phyloP scores from a whole-genome alignment of 148 eudicot genomes.

The Rhododendron vialii region DNA sequence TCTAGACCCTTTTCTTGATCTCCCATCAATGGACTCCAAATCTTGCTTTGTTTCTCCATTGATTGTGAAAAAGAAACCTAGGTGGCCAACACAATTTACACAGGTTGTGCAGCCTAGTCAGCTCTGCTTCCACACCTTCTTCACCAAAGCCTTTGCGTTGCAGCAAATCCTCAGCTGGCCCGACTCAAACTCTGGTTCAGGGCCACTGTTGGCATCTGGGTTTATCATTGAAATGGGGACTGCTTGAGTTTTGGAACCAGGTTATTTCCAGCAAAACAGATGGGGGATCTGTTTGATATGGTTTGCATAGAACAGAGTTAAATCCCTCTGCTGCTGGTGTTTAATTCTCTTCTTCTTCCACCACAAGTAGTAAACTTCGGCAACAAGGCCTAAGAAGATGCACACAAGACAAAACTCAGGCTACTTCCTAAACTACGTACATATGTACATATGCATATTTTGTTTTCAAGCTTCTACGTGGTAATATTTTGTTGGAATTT shows the following conservation, averaged over 20 bases:
- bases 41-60: conserved; percentile 80
- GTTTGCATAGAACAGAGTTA: too few relatives aligned
- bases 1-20: conserved; percentile 62
- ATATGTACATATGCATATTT: too few relatives aligned
- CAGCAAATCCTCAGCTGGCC: conserved; percentile 35
- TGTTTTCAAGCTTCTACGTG: too few relatives aligned
- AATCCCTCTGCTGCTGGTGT: too few relatives aligned
- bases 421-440: too few relatives aligned
- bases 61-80: conserved; percentile 74
- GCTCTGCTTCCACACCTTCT: conserved; percentile 53
- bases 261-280: conserved; percentile 55
- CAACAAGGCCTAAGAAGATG: too few relatives aligned
- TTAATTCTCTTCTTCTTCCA: too few relatives aligned
- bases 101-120: conserved; percentile 67
- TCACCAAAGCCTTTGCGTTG: conserved; percentile 30
- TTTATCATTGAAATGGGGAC: conserved; percentile 15
- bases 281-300: conserved; percentile 34
- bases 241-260: conserved; percentile 15
- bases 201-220: conserved; percentile 12
- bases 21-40: conserved; percentile 76
- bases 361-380: too few relatives aligned
- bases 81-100: conserved; percentile 51
- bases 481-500: too few relatives aligned
- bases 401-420: too few relatives aligned
- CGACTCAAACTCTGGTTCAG: conserved; percentile 43